Percentiles rank a stretch among this genome's conserved stretches.
Conservation (phyloP, 495 filamentous ascomycete species). For the Friedmanniomyces simplex region DNA sequence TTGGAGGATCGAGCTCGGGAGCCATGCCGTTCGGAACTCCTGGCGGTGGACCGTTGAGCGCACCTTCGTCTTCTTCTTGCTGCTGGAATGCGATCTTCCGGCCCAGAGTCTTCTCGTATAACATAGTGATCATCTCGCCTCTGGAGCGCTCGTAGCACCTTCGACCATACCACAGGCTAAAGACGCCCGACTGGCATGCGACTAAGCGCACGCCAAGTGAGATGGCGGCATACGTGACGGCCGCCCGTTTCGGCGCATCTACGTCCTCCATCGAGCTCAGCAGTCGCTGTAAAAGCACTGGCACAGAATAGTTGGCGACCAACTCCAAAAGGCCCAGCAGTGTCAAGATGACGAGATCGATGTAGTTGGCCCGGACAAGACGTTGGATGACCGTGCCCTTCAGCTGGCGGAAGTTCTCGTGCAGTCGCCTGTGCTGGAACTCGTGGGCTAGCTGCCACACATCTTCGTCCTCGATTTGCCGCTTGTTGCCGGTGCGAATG, state of each 20-base stretch:
- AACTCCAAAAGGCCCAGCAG: constrained; percentile 51
- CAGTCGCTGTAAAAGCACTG: constrained; percentile 61
- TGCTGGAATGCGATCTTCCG: constrained; percentile 46
- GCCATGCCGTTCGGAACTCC: background rate
- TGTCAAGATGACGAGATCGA: constrained; percentile 61
- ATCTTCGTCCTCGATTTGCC: constrained; percentile 62
- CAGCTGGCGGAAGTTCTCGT: constrained; percentile 62
- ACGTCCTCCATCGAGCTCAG: constrained; percentile 54
- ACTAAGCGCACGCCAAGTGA: constrained; percentile 50
- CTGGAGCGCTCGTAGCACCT: constrained; percentile 68
- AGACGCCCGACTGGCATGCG: constrained; percentile 53
- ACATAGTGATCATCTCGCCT: constrained; percentile 79
- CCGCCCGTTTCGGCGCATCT: constrained; percentile 38
- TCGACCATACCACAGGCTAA: constrained; percentile 64
- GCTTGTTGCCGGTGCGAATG: constrained; percentile 49
- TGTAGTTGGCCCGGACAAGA: constrained; percentile 60
- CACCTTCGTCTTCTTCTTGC: constrained; percentile 9
- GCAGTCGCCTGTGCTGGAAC: constrained; percentile 63
- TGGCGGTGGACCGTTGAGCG: constrained; percentile 23
- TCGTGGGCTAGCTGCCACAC: constrained; percentile 67
- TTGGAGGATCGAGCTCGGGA: background rate
- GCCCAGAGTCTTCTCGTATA: constrained; percentile 73
- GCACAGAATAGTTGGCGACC: constrained; percentile 50
- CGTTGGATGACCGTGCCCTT: constrained; percentile 57
- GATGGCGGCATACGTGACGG: constrained; percentile 56